Percentiles rank a stretch among this genome's conserved stretches.
Conservation (phyloP, 352 stramenopile genomes). For the Pythium rhizo-oryzae region DNA sequence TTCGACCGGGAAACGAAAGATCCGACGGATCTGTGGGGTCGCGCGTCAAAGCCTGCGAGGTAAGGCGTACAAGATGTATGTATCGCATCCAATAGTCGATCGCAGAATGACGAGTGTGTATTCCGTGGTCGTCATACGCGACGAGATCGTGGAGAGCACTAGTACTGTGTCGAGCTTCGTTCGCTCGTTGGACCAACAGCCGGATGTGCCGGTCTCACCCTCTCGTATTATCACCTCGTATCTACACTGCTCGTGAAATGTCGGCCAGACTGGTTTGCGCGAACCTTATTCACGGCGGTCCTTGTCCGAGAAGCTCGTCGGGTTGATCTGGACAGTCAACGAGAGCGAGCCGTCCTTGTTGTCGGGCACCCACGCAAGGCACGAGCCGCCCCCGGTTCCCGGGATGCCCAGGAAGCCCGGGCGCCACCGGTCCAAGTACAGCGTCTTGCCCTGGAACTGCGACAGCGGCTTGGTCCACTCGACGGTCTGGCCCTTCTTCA, state of each 20-base stretch:
- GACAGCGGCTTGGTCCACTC: conserved; percentile 41
- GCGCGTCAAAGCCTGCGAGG: too few relatives aligned
- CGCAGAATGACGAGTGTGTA: too few relatives aligned
- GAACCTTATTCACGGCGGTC: conserved; percentile 7
- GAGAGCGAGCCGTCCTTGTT: conserved; percentile 27
- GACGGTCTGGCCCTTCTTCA: conserved; percentile 40
- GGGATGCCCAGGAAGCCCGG: conserved; percentile 56
- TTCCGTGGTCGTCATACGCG: too few relatives aligned
- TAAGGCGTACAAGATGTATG: too few relatives aligned
- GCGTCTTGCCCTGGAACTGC: conserved; percentile 51
- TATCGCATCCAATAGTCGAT: too few relatives aligned
- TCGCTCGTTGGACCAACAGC: background rate
- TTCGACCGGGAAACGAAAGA: too few relatives aligned
- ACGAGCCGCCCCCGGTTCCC: conserved; percentile 59
- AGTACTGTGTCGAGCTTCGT: background rate
- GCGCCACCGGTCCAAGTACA: conserved; percentile 80
- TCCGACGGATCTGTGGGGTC: too few relatives aligned
- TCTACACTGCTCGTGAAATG: background rate
- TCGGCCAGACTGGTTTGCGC: too few relatives aligned
- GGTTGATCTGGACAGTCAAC: conserved; percentile 27
- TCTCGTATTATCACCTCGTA: too few relatives aligned
- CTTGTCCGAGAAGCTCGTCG: conserved; percentile 21
- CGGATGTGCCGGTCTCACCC: background rate
- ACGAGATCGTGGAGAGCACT: too few relatives aligned
- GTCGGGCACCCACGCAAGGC: conserved; percentile 54